Base-by-base conservation (phyloP, 768 basidiomycete species). In the Astraeus odoratus region DNA sequence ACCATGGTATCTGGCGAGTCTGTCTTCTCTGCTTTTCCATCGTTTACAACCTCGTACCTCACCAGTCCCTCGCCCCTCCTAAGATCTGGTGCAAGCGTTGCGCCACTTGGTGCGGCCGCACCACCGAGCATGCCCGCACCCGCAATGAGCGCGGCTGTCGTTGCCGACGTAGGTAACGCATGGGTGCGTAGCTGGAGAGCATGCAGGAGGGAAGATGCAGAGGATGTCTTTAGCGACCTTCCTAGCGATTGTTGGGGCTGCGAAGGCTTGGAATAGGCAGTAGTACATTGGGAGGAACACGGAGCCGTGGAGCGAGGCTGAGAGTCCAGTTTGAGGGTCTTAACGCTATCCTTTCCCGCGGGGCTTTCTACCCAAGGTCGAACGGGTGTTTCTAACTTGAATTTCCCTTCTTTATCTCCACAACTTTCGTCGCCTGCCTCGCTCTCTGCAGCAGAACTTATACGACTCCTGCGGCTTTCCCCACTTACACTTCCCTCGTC, bases 81-180 rank as follows among this genome's bases (percentile, higher is more conserved):
- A 29, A 83, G 55, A 51, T 81, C 74, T 1, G 86, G 84, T 6
- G 69, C 78, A 53, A 71, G 70, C 22, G 66, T 67, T 40, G 54
- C 64, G 35, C 70, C 63, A 8, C 55, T 51, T 0, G 84, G 83
- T 0, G 80, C 74, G 6, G 79, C 77, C 3, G 74, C 74, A 15
- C 83, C 85, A 1, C 74, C 67, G 7, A 90, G 63, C 39, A 80
- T 78, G 3, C 77, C 80, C 0, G 85, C 80, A 46, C 80, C 78
- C 6, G 82, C 76, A 18, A 92, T 79, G 27, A 91, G 72, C 4
- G 84, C 74, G 1, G 83, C 86, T 47, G 52, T 44, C 13, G 55
- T 44, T 18, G 54, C 26, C 0, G 56, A 45, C 4, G 47, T 38
- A 9, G 62, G 60, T n/a, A 57, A 42, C 9, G 59, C 51, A 4